A percentile compares a stretch with the other conserved stretches of the same genome.
Evolutionary conservation across 202 grass and related monocot genomes (phyloP).

Genomic region (Digitaria exilis): DNA sequence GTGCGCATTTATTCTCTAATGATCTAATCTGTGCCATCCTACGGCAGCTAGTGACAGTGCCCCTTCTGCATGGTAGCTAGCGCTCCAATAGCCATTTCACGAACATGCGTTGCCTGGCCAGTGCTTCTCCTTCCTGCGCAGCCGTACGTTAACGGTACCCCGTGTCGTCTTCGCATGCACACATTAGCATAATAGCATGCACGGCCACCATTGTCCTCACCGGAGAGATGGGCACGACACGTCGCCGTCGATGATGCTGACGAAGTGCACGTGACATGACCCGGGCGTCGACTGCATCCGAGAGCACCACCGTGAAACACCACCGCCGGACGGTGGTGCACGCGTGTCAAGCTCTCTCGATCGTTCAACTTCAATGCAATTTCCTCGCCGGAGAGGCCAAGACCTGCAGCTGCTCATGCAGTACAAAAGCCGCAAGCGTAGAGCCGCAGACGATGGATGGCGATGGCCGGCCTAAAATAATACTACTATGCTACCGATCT

Average conservation of each 20-base stretch:
- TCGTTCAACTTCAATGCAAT: background rate
- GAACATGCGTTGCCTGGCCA: constrained; percentile 15
- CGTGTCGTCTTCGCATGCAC: background rate
- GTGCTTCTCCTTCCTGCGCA: constrained; percentile 1
- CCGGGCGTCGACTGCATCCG: background rate
- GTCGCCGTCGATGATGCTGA: constrained; percentile 40
- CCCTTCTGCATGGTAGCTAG: background rate
- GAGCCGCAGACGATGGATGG: background rate
- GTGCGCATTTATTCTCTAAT: too few relatives aligned
- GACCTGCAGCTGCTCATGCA: background rate
- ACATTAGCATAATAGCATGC: too few relatives aligned
- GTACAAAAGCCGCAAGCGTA: too few relatives aligned
- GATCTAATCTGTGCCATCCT: constrained; percentile 18
- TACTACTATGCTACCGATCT: background rate
- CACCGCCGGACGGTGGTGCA: too few relatives aligned
- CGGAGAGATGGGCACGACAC: background rate
- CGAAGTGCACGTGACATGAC: background rate
- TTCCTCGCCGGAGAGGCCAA: background rate
- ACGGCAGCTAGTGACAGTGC: background rate
- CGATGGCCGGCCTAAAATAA: constrained; percentile 29
- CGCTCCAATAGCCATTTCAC: background rate
- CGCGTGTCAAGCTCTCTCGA: background rate
- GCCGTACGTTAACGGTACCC: background rate
- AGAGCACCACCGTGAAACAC: background rate
- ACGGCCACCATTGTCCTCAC: background rate